Evolutionary conservation across 2,329 filamentous ascomycete species (phyloP), one percentile per base, ranked within the genome.

Genomic region (Xylariales sp.): DNA sequence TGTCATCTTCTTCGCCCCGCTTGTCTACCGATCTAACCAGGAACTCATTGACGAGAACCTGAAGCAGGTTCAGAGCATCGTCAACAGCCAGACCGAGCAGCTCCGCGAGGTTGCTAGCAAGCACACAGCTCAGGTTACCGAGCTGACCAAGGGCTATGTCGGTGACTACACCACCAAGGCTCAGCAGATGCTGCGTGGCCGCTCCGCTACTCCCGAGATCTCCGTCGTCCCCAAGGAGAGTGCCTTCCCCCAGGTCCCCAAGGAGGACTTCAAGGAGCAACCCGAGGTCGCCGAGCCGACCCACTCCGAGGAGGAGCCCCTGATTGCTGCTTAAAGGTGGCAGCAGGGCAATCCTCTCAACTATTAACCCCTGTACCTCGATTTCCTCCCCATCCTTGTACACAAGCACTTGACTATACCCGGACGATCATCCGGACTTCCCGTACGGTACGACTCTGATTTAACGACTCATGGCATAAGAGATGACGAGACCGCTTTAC

Each of bases 111-210:
- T 81, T 40, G 79, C 80, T 28, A 73, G 70, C 60, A 77, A 83
- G 65, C 79, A 83, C 56, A 79, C 81, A 33, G 68, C 72, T 36
- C 74, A 79, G 50, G 76, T 79, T 46, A 74, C 79, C 34, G 69
- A 76, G 52, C 63, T 80, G 28, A 78, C 79, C 54, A 84, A 83
- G 71, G 74, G 81, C 58, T 82, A 83, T 53, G 71, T 81, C 52
- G 78, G 76, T 28, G 79, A 85, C 55, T 82, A 84, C 61, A 78
- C 78, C 19, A 67, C 72, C 57, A 84, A 84, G 72, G 79, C 81
- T 40, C 79, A 83, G 64, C 68, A 76, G 50, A 66, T 83, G 56
- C 69, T 84, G 49, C 70, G 72, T 41, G 71, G 72, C 50, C 65
- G 63, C 44, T 61, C 63, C 14, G 54, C 63, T 39, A 65, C 69